Evolutionary conservation across 1,284 basidiomycete genomes (phyloP).

Genomic region (Leccinum pallidistipes): DNA sequence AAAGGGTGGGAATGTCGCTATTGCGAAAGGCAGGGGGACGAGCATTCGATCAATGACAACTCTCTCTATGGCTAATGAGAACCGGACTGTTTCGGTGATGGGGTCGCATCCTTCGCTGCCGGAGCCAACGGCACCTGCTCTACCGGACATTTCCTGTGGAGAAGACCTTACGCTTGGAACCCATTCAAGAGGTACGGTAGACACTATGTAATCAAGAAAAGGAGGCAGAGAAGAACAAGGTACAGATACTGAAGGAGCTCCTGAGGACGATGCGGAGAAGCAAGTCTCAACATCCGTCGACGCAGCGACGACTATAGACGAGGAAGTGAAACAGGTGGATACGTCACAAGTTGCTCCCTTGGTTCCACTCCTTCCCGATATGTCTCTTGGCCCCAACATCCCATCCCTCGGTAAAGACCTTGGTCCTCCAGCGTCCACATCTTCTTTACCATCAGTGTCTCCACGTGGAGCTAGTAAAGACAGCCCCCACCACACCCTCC

Average conservation of each 20-base stretch:
- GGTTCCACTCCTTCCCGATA: conserved; percentile 11
- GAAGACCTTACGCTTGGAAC: conserved; percentile 19
- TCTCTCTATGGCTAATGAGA: neutral
- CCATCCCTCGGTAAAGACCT: conserved; percentile 12
- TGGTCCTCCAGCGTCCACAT: conserved; percentile 1
- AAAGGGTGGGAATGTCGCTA: conserved; percentile 1
- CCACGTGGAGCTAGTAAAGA: conserved; percentile 15
- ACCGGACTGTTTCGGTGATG: neutral
- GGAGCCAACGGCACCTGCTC: conserved; percentile 9
- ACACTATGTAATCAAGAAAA: conserved; percentile 11
- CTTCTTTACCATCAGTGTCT: conserved; percentile 8
- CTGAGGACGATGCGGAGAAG: conserved; percentile 1
- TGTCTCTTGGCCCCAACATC: conserved; percentile 9
- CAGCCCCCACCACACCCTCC: conserved; percentile 23
- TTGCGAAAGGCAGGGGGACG: conserved; percentile 12
- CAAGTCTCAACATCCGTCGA: neutral
- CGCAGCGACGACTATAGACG: neutral
- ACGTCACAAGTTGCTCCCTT: neutral
- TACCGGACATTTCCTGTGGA: conserved; percentile 22
- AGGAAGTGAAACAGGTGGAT: neutral
- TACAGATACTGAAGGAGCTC: neutral
- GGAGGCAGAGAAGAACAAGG: neutral
- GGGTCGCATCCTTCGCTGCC: conserved; percentile 3
- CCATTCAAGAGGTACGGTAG: conserved; percentile 4
- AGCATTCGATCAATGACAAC: conserved; percentile 17